phyloP scores from a whole-genome alignment of 1,284 basidiomycete genomes.

The Trametes sp. region DNA sequence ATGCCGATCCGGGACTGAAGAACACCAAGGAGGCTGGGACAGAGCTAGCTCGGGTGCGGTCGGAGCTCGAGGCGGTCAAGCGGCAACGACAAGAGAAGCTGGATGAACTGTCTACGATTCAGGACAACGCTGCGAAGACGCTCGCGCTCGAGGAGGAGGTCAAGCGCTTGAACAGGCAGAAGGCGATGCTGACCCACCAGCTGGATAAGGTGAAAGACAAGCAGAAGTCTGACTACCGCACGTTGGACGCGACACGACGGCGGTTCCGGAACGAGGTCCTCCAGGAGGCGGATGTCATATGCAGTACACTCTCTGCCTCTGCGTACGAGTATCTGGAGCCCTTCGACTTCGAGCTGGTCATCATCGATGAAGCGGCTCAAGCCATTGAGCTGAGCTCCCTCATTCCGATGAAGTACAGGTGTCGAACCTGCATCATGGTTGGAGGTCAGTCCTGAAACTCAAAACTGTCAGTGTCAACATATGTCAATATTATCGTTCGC shows the following conservation, averaged over 20 bases:
- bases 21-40: conserved; percentile 56
- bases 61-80: conserved; percentile 76
- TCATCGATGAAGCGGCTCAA: conserved; percentile 99
- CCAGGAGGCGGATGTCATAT: conserved; percentile 91
- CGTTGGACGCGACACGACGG: conserved; percentile 80
- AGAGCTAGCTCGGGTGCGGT: conserved; percentile 68
- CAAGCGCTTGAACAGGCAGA: conserved; percentile 69
- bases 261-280: conserved; percentile 82
- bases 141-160: conserved; percentile 72
- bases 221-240: conserved; percentile 76
- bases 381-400: conserved; percentile 96
- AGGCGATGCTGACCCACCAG: conserved; percentile 70
- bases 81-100: conserved; percentile 66
- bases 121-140: conserved; percentile 58
- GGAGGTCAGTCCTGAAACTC: conserved; percentile 64
- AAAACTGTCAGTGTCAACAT: neutral
- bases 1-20: conserved; percentile 51
- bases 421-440: conserved; percentile 90
- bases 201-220: conserved; percentile 85
- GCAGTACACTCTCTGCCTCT: conserved; percentile 91
- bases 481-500: neutral
- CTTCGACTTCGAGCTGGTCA: conserved; percentile 93
- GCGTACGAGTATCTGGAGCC: conserved; percentile 89
- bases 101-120: conserved; percentile 62
- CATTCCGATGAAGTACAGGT: conserved; percentile 93